These are phyloP conservation scores for Withania somnifera DNA, from an alignment of 305 asterid species.

Conservation along the genomic window DNA sequence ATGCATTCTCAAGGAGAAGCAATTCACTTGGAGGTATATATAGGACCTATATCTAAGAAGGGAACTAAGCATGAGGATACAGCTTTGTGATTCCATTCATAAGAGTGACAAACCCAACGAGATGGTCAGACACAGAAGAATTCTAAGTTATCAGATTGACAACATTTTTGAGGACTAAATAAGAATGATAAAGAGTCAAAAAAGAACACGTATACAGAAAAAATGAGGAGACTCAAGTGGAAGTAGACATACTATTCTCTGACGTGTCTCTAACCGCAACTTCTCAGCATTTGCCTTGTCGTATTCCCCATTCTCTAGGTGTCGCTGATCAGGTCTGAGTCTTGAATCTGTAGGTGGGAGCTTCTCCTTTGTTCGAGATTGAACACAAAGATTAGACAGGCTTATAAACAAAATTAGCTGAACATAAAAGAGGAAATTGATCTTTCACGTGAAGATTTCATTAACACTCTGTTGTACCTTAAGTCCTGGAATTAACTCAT, in stretches of 20 bases:
- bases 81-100: neutral
- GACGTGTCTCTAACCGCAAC: constrained; percentile 76
- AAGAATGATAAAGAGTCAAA: neutral
- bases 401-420: constrained; percentile 22
- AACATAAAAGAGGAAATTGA: constrained; percentile 12
- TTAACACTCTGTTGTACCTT: constrained; percentile 37
- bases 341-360: constrained; percentile 98
- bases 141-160: neutral
- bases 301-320: constrained; percentile 82
- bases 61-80: neutral
- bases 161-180: neutral
- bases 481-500: constrained; percentile 74
- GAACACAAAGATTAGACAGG: constrained; percentile 42
- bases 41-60: no score
- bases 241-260: constrained; percentile 56
- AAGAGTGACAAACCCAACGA: neutral
- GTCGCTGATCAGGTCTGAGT: constrained; percentile 88
- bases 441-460: neutral
- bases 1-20: no score
- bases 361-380: constrained; percentile 65
- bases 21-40: no score
- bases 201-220: neutral
- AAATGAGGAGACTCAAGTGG: neutral
- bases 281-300: constrained; percentile 88
- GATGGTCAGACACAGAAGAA: neutral